Evolutionary conservation across 2,329 filamentous ascomycete species (phyloP), one percentile per base, ranked within the genome.

Genomic region (Fusarium sp.): DNA sequence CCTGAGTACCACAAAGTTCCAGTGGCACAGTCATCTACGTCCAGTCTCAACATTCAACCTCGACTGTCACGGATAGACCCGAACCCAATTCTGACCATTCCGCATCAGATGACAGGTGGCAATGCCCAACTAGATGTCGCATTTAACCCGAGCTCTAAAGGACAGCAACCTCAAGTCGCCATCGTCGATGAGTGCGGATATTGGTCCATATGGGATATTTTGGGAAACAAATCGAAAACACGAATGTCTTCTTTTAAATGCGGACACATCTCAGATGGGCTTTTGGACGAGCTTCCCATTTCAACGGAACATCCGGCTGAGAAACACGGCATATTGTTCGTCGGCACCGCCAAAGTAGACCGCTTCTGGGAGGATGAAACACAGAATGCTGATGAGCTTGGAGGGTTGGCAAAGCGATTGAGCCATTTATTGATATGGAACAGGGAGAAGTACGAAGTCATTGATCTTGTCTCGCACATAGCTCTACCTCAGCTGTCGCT

Each of bases 161-260:
- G 79, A 59, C 67, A 86, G 79, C 75, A 86, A 82, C 84, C 87
- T 2, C 89, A 91, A 70, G 78, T 94, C 52, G 89, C 84, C 17
- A 81, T 93, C 25, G 81, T 94, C 19, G 90, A 94, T 71, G 82
- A 87, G 51, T 79, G 79, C 33, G 91, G 90, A 2, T 82, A 80
- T 58, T 94, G 91, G 92, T 88, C 82, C 43, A 76, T 93, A 6
- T 93, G 90, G 88, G 83, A 91, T 62, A 78, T 91, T 23, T 68
- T 71, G 14, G 80, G 79, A 54, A 80, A 73, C 64, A 73, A 76
- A 22, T 76, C 78, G 20, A 79, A 74, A 76, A 71, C 10, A 68
- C 78, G 32, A 79, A 73, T 78, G 19, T 75, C 74, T 9, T 72
- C 79, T 33, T 72, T 56, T 19, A 76, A 77, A 50, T 79, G 79